Conservation (phyloP, 495 filamentous ascomycete genomes). For the Bacidia gigantensis region DNA sequence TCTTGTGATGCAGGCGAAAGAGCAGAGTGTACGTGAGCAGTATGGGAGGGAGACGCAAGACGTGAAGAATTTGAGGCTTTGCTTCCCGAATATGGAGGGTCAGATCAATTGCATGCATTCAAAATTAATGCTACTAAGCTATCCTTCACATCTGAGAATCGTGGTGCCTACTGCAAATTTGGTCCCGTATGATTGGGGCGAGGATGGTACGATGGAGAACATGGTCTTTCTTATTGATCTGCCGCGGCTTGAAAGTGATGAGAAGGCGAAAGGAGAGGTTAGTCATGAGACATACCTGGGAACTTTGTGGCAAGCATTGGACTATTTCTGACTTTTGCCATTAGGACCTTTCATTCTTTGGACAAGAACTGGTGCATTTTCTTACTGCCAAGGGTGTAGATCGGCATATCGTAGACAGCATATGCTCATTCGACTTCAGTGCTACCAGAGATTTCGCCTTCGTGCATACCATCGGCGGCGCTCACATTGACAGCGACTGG, state of each 20-base stretch:
- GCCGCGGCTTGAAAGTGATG: conserved; percentile 36
- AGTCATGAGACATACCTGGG: background rate
- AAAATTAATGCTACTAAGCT: conserved; percentile 73
- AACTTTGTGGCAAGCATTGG: too few species aligned
- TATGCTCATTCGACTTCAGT: conserved; percentile 60
- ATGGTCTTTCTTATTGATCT: conserved; percentile 78
- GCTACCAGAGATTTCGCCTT: conserved; percentile 57
- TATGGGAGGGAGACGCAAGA: conserved; percentile 28
- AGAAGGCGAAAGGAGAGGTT: conserved; percentile 11
- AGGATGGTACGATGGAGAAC: conserved; percentile 68
- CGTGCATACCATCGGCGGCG: conserved; percentile 62
- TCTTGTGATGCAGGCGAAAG: conserved; percentile 56
- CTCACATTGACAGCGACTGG: conserved; percentile 38
- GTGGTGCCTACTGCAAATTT: conserved; percentile 74
- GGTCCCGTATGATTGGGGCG: conserved; percentile 74
- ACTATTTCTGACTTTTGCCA: too few species aligned
- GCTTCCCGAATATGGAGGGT: conserved; percentile 64
- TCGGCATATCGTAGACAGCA: conserved; percentile 42
- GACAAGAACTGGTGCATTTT: conserved; percentile 56
- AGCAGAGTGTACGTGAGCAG: conserved; percentile 25
- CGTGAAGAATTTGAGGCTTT: conserved; percentile 49
- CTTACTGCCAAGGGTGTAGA: conserved; percentile 51
- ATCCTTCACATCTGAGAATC: conserved; percentile 51
- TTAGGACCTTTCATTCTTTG: conserved; percentile 44
- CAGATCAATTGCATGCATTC: conserved; percentile 69